These are phyloP conservation scores for Rhizopogon rudus DNA, from an alignment of 768 basidiomycete genomes.

Conservation along the genomic window DNA sequence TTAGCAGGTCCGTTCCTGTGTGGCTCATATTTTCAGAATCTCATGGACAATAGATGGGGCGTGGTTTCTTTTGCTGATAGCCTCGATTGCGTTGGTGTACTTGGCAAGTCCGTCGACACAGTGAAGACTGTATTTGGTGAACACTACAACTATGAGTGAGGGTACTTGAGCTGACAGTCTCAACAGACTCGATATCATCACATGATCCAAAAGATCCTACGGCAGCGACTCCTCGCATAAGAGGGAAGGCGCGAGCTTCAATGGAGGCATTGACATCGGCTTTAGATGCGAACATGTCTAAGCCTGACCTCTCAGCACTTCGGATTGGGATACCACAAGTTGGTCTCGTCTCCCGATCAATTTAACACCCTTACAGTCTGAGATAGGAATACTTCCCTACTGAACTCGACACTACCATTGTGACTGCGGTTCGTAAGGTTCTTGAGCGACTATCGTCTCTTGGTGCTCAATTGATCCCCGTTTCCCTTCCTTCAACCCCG, in stretches of 20 bases:
- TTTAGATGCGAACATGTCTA: not conserved
- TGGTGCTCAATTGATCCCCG: constrained; percentile 67
- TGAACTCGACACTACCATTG: constrained; percentile 48
- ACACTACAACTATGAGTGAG: constrained; percentile 15
- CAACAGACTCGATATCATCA: constrained; percentile 28
- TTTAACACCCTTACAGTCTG: not conserved
- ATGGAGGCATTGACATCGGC: constrained; percentile 12
- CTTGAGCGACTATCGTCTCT: constrained; percentile 35
- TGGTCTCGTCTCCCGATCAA: constrained; percentile 5
- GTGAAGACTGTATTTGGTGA: constrained; percentile 61
- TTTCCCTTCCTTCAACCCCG: constrained; percentile 63
- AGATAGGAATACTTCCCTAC: constrained; percentile 74
- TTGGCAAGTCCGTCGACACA: constrained; percentile 50
- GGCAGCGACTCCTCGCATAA: constrained; percentile 40
- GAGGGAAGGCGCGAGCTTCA: constrained; percentile 29
- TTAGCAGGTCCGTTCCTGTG: constrained; percentile 61
- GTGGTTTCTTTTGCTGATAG: constrained; percentile 93
- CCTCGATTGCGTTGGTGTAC: constrained; percentile 87
- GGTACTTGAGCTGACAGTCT: not conserved
- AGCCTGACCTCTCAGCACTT: constrained; percentile 41
- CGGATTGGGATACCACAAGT: constrained; percentile 77
- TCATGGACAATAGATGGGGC: constrained; percentile 60
- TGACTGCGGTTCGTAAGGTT: constrained; percentile 39
- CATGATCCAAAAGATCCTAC: constrained; percentile 77
- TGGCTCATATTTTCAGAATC: constrained; percentile 1